Base-by-base conservation (phyloP, 768 basidiomycete species). In the Lactarius vividus region DNA sequence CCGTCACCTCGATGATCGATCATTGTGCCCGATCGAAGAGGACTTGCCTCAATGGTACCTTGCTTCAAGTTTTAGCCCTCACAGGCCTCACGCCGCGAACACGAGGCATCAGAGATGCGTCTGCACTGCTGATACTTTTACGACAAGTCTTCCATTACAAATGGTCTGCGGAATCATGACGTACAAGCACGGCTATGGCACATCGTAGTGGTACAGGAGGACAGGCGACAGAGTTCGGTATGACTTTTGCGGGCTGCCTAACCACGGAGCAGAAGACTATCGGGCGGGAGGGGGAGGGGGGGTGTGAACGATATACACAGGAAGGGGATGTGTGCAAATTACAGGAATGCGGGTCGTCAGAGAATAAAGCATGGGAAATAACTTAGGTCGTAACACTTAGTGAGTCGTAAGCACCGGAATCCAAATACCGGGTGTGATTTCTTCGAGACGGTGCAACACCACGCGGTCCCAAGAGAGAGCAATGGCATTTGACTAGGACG, bases 381-480 rank as follows among this genome's bases (percentile, higher is more conserved):
- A 68, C 39, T 59, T 69, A 63, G 16, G 5, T 7, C 23, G 49
- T 33, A 37, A 53, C 23, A 23, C 37, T 67, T 60, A 65, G 40
- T 65, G 60, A 3, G 68, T 69, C 1, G 35, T 69, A 1, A 70
- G 59, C 1, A 69, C 57, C 0, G 70, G 68, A 31, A 70, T 58
- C 68, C 68, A 70, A 3, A 61, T 13, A n/a, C 70, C 68, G 39
- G 49, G 57, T 10, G 56, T 39, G 40, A n/a, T 49, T 23, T 70
- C 68, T 46, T 70, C 70, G 4, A 70, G 68, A 33, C 70, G 68
- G 31, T 69, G 62, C 1, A 70, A 15, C 15, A 70, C 44, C 13
- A 70, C 70, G 23, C 70, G 70, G 15, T 69, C 59, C 68, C 64
- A 66, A 46, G 68, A n/a, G n/a, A 70, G 68, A 2, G 39, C 2